Base-by-base conservation (phyloP, 2,329 filamentous ascomycete genomes). In the Beauveria sp. region DNA sequence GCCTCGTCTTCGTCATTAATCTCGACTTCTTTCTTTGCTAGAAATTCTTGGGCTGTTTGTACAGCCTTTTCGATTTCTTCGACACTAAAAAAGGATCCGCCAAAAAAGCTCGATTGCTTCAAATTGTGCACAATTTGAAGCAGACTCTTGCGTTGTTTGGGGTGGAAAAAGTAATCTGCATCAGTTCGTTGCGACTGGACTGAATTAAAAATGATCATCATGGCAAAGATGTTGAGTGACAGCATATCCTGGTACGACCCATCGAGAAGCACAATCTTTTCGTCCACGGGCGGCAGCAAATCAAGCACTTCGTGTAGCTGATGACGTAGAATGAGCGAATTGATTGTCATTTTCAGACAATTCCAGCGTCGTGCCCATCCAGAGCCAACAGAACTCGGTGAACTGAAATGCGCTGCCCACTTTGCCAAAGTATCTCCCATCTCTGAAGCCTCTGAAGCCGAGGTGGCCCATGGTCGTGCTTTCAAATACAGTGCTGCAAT, bases 101-200 rank as follows among this genome's bases (percentile, higher is more conserved):
- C 86, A 72, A 93, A 96, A 69, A 96, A 96, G 54, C 89, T 91
- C 7, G 90, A 87, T 69, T 94, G 89, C 20, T 91, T 84, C 50
- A 96, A 73, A 68, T 97, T 96, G 60, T 81, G 82, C 5, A 96
- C 87, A 2, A 96, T 77, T 58, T 84, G 79, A 28, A 86, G 75
- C 14, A 96, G 76, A 44, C 81, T 80, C 64, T 85, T 87, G 34
- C 83, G 77, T 67, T 92, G 92, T 14, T 82, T 85, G 0, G 84
- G 82, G 67, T 96, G 89, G 67, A 97, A 97, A 64, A 97, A 88
- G 70, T 96, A 97, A 70, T 97, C 92, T 60, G 84, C 79, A 67
- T 93, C 93, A 0, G 83, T 85, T 12, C 92, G 80, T 69, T 97
- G 90, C 5, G 92, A 96, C 26, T 92, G 92, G 1, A 97, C 86